Base-by-base conservation (phyloP, 2,329 filamentous ascomycete genomes). In the Clonostachys rhizophaga region DNA sequence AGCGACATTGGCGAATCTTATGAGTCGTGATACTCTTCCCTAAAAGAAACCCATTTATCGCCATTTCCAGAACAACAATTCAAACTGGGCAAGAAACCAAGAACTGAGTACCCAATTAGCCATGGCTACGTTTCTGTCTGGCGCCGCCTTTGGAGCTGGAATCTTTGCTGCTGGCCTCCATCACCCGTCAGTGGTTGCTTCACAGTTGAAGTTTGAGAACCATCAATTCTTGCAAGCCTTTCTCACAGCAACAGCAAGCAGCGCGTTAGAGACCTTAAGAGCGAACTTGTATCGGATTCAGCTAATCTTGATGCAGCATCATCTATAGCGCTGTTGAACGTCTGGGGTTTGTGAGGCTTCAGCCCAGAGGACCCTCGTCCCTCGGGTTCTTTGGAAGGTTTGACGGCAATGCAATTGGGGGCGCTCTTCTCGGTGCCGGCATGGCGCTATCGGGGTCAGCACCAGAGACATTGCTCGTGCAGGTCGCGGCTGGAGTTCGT, bases 191-290 rank as follows among this genome's bases (percentile, higher is more conserved):
- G 70, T 84, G 42, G 83, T 88, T 53, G 62, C 80, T 48, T 65
- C 70, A 9, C 84, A 87, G 65, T 74, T 87, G 65, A 71, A 68
- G 20, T 67, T 86, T 42, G 64, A 74, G 43, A 75, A 84, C 58
- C 86, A 78, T 63, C 81, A 83, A 58, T 87, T 87, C 83, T 59
- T 84, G 34, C 76, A 85, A 61, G 72, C 74, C 10, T 87, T 87
- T 55, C 63, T 87, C 5, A 72, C 78, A 3, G 84, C 83, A 5
- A 79, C 79, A 11, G 82, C 78, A 24, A 74, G 70, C 54, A 85
- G 79, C 64, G 76, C 78, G 79, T 84, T 70, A 60, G 80, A 67
- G 16, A 18, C 36, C 36, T 5, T 39, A 18, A n/a, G 4, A n/a
- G 8, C 36, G 17, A n/a, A 4, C 36, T 39, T 5, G 36, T 39